Base-by-base conservation (phyloP, 108 stramenopile species). In the Licmophora abbreviata region DNA sequence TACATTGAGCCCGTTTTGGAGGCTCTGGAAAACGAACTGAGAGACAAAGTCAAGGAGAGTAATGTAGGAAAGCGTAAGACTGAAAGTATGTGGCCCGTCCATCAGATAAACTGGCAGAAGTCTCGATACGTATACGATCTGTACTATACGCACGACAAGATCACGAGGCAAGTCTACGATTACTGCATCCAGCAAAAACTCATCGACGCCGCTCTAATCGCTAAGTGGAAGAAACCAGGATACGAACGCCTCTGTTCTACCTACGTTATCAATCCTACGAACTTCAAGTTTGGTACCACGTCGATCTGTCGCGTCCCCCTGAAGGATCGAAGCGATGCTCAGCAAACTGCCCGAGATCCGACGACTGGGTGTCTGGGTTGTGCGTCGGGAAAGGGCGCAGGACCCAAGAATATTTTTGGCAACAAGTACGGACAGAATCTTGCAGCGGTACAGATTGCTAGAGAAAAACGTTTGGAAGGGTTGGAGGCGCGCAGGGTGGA, bases 201-300 rank as follows among this genome's bases (percentile, higher is more conserved):
- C 25, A 90, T 95, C 18, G 99, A 99, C 70, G 94, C 91, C 1
- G 92, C 81, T 0, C 61, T 99, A 25, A 97, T 97, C 51, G 96
- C 97, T 51, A 99, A 99, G 60, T 99, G 99, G 99, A 98, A 98
- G 68, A 99, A 99, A 55, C 90, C 93, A 30, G 97, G 99, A 14
- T 99, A 99, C 51, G 99, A 99, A 64, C 73, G 92, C 11, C 85
- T 99, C 3, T 99, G 99, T 67, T 92, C 86, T 41, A 98, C 96
- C 18, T 98, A 97, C 68, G 97, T 96, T 5, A 99, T 99, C 62
- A 98, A 98, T 74, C 74, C 97, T 21, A 67, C 79, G 53, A 99
- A 99, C 70, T 99, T 95, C 76, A 98, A 99, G 58, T 99, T 98
- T 64, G 99, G 99, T 3, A 97, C 97, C 1, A 94, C 92, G 24